phyloP scores from a whole-genome alignment of 2,329 filamentous ascomycete species.

The Penicillium carneum region DNA sequence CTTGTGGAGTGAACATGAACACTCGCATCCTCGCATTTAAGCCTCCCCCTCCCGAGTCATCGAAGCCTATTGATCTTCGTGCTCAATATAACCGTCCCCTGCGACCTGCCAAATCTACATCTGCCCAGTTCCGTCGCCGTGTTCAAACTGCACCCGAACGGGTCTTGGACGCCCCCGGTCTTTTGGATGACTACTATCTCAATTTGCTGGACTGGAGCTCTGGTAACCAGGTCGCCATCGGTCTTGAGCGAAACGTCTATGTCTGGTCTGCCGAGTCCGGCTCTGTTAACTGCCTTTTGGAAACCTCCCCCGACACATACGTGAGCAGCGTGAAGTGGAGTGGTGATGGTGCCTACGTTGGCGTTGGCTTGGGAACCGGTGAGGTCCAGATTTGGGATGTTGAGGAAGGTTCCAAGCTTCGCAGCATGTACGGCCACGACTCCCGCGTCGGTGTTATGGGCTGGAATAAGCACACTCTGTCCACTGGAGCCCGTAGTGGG shows the following conservation, averaged over 20 bases:
- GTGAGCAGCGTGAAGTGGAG: slow-evolving; percentile 99
- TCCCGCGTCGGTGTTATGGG: slow-evolving; percentile 97
- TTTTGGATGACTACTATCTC: slow-evolving; percentile 98
- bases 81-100: slow-evolving; percentile 98
- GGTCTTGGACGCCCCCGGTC: slow-evolving; percentile 91
- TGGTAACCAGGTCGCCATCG: slow-evolving; percentile 96
- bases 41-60: slow-evolving; percentile 95
- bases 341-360: slow-evolving; percentile 92
- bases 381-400: slow-evolving; percentile 99
- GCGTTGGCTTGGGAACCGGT: slow-evolving; percentile 90
- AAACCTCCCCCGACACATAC: slow-evolving; percentile 89
- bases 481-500: slow-evolving; percentile 90
- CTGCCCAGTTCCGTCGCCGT: slow-evolving; percentile 87
- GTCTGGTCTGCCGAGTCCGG: slow-evolving; percentile 98
- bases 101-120: slow-evolving; percentile 74
- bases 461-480: slow-evolving; percentile 98
- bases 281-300: slow-evolving; percentile 84
- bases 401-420: slow-evolving; percentile 90
- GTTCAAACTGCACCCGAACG: slow-evolving; percentile 94
- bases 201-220: slow-evolving; percentile 99
- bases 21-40: slow-evolving; percentile 98
- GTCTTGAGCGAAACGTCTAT: slow-evolving; percentile 94
- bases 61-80: slow-evolving; percentile 95
- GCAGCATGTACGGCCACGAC: slow-evolving; percentile 98
- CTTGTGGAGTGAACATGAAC: slow-evolving; percentile 90